Percentiles rank a stretch among this genome's conserved stretches.
phyloP scores from a whole-genome alignment of 352 stramenopile species.

The Pythium rishiriense region DNA sequence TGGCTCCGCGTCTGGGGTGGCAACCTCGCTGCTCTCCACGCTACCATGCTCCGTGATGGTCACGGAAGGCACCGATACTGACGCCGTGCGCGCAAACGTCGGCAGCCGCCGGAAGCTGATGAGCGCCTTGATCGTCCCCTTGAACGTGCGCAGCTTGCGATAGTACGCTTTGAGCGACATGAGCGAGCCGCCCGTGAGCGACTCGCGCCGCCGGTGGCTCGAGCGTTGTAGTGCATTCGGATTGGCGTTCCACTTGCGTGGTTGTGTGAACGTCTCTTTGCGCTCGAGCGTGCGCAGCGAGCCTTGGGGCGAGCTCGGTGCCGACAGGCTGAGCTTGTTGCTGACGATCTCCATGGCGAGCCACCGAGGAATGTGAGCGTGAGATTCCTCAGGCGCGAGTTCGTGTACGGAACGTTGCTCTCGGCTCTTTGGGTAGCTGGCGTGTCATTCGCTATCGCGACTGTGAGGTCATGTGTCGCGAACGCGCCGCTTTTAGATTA shows the following conservation, averaged over 20 bases:
- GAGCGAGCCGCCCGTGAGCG: constrained; percentile 36
- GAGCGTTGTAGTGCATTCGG: constrained; percentile 12
- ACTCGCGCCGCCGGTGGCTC: constrained; percentile 21
- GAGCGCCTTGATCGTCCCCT: constrained; percentile 62
- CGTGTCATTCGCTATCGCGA: background rate
- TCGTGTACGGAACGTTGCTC: too few species aligned
- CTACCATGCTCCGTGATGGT: background rate
- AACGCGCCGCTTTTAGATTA: background rate
- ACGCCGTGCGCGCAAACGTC: constrained; percentile 9
- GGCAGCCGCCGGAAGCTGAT: constrained; percentile 52
- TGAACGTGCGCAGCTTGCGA: constrained; percentile 67
- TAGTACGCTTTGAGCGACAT: constrained; percentile 71
- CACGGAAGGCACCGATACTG: background rate
- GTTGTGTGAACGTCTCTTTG: constrained; percentile 16
- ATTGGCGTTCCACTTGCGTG: constrained; percentile 35
- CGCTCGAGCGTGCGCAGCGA: constrained; percentile 19
- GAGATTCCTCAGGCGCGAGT: too few species aligned
- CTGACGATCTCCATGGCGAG: constrained; percentile 34
- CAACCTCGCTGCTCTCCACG: background rate
- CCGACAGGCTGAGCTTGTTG: constrained; percentile 21
- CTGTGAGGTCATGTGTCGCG: background rate
- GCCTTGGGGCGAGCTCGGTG: background rate
- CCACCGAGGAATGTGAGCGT: too few species aligned
- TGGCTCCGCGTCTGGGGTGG: background rate
- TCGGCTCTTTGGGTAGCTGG: constrained; percentile 1